Evolutionary conservation across 1,139 yeast species (phyloP), one percentile per base, ranked within the genome.

Genomic region (Hyphopichia pseudoburtonii): DNA sequence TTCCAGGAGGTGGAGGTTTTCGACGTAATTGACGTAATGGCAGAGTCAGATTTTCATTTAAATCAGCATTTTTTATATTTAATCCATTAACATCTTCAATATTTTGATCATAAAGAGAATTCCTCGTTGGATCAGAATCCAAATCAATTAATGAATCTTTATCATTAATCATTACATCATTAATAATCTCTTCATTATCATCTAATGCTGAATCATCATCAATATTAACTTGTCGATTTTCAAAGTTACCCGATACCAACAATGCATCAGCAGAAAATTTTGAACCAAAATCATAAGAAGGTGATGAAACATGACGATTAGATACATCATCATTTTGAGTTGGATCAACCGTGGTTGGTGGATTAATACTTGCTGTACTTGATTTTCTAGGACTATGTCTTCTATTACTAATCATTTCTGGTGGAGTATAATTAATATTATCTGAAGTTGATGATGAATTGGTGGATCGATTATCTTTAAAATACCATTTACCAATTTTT

Each of bases 401-500:
- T 50, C 88, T 63, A 34, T 66, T 77, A 35, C 77, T 69, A 21
- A 81, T 81, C 87, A 82, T 81, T 51, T 80, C 86, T 0, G 86
- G 86, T 0, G 82, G 76, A 2, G 61, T 65, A 44, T 78, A 78
- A 27, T 44, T 47, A 40, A 30, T 4, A 36, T 36, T 36, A 33
- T 37, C 35, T 26, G 41, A 48, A 23, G 32, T 41, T 42, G 35
- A 19, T 17, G 28, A 12, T 18, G 47, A 36, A 8, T 3, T 27
- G 3, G 15, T 5, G 10, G 48, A 41, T 37, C 54, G 67, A n/a
- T 67, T 73, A 36, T 76, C 81, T 38, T 73, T 77, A 40, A 62
- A 66, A 48, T 83, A 83, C 88, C 90, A 82, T 44, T 76, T 80
- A 2, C 86, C 86, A n/a, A 84, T 60, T 48, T 78, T 82, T 42